Conservation (phyloP, 163 green algal species). For the Scenedesmus sp. region DNA sequence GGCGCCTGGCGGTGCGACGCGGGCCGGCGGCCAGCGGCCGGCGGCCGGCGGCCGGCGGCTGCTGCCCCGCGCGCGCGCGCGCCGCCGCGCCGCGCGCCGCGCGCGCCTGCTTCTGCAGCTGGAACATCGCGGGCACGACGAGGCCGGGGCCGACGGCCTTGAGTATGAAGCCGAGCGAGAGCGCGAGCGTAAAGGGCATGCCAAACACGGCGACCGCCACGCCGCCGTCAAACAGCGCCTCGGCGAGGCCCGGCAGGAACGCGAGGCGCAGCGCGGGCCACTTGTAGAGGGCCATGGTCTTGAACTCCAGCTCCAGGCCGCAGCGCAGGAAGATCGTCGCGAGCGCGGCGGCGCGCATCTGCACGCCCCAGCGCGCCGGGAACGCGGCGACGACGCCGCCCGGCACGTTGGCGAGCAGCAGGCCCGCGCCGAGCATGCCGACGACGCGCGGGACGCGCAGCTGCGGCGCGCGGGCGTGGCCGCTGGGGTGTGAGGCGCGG, state of each 20-base stretch:
- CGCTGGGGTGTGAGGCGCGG: neutral
- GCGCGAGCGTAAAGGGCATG: slow-evolving; percentile 70
- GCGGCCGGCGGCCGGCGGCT: too few relatives aligned
- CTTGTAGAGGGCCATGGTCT: slow-evolving; percentile 69
- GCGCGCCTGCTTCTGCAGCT: slow-evolving; percentile 80
- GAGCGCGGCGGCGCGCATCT: slow-evolving; percentile 61
- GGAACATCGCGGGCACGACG: slow-evolving; percentile 90
- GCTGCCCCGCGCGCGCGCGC: slow-evolving; percentile 74
- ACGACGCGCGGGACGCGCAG: slow-evolving; percentile 42
- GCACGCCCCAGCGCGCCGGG: slow-evolving; percentile 41
- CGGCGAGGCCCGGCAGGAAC: slow-evolving; percentile 74
- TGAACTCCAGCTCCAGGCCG: slow-evolving; percentile 83
- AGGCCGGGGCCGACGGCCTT: slow-evolving; percentile 88
- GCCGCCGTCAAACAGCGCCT: slow-evolving; percentile 76
- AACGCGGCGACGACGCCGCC: slow-evolving; percentile 35
- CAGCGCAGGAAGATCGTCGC: slow-evolving; percentile 86
- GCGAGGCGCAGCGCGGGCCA: slow-evolving; percentile 64
- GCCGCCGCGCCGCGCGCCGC: too few relatives aligned
- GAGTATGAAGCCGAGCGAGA: slow-evolving; percentile 91
- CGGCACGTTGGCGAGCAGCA: slow-evolving; percentile 45
- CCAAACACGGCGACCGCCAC: slow-evolving; percentile 62
- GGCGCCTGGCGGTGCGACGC: slow-evolving; percentile 24
- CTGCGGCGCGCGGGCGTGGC: neutral
- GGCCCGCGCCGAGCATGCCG: slow-evolving; percentile 34
- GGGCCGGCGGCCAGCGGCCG: too few relatives aligned